These are phyloP conservation scores for Amaranthus cruentus DNA, from an alignment of 148 eudicot species.

Conservation along the genomic window DNA sequence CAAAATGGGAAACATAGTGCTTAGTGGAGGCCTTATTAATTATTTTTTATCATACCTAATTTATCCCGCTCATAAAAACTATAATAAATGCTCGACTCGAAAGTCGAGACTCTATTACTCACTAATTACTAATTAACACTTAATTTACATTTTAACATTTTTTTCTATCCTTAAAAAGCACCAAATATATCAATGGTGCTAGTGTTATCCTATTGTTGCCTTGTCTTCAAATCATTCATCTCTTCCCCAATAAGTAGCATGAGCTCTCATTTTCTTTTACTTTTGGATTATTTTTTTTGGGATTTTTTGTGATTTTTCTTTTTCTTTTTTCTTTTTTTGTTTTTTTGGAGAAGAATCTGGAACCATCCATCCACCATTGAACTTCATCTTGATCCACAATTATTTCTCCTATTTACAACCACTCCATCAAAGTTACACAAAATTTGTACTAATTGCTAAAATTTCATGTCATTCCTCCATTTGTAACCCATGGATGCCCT, in stretches of 20 bases:
- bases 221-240: not conserved
- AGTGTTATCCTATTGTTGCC: too few relatives aligned
- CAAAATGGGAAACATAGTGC: conserved; percentile 14
- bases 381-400: conserved; percentile 18
- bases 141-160: too few relatives aligned
- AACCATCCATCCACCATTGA: conserved; percentile 22
- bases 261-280: not conserved
- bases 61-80: not conserved
- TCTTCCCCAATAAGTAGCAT: not conserved
- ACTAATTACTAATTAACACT: too few relatives aligned
- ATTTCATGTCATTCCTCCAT: conserved; percentile 44
- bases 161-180: too few relatives aligned
- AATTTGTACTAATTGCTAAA: not conserved
- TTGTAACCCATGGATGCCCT: conserved; percentile 84
- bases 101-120: too few relatives aligned
- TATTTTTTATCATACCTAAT: not conserved
- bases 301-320: not conserved
- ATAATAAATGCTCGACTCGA: too few relatives aligned
- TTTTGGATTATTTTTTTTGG: not conserved
- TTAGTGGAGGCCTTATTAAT: conserved; percentile 1
- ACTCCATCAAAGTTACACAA: conserved; percentile 8
- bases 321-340: not conserved
- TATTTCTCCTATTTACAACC: conserved; percentile 18
- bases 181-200: too few relatives aligned
- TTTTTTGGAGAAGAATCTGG: conserved; percentile 15